A percentile compares a stretch with the other conserved stretches of the same genome.
Conservation (phyloP, 495 filamentous ascomycete species). For the Astrothelium subdiscretum region DNA sequence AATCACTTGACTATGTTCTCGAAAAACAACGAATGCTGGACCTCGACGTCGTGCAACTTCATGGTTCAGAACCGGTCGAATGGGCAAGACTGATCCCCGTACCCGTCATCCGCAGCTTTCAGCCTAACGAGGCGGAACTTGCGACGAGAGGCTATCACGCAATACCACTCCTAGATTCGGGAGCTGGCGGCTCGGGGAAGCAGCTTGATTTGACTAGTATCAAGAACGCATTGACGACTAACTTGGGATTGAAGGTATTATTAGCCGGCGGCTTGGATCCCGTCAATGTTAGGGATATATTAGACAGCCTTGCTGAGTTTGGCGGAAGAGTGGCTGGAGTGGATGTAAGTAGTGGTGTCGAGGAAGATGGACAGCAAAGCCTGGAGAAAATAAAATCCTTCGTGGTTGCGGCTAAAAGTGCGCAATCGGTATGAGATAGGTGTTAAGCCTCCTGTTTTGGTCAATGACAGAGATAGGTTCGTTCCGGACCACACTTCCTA, state of each 20-base stretch:
- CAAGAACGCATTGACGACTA: constrained; percentile 46
- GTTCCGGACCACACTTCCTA: neutral
- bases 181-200: constrained; percentile 69
- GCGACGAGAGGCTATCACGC: constrained; percentile 69
- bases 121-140: constrained; percentile 56
- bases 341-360: constrained; percentile 90
- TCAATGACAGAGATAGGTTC: neutral
- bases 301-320: constrained; percentile 45
- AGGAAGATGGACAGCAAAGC: constrained; percentile 71
- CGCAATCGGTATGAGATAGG: neutral
- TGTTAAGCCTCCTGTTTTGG: neutral
- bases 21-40: constrained; percentile 58
- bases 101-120: constrained; percentile 77
- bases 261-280: constrained; percentile 75
- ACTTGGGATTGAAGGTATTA: constrained; percentile 55
- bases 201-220: constrained; percentile 56
- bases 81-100: constrained; percentile 81
- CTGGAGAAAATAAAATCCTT: constrained; percentile 73
- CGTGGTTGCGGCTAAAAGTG: constrained; percentile 56
- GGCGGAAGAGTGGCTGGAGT: constrained; percentile 60
- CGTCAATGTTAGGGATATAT: constrained; percentile 55
- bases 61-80: constrained; percentile 83
- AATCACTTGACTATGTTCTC: constrained; percentile 70
- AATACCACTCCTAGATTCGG: constrained; percentile 74
- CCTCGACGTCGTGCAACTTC: constrained; percentile 88